Evolutionary conservation across 2,329 filamentous ascomycete species (phyloP).

Genomic region (Aspergillus clavatus): DNA sequence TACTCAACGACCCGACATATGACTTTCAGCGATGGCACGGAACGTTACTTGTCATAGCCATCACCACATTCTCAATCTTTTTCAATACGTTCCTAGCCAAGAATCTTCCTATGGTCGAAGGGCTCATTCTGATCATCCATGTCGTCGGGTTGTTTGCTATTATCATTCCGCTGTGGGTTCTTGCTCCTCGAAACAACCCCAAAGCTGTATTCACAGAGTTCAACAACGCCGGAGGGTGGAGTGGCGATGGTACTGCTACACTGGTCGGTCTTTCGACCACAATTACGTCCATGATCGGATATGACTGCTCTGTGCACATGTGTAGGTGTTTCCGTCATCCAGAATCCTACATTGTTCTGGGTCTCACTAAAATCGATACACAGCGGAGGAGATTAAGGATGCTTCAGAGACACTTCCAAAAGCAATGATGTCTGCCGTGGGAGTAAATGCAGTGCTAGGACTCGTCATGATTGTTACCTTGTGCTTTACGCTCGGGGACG

Average conservation of each 20-base stretch:
- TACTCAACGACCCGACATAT: slow-evolving; percentile 41
- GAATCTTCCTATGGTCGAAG: slow-evolving; percentile 38
- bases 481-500: slow-evolving; percentile 51
- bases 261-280: slow-evolving; percentile 40
- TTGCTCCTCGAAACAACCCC: slow-evolving; percentile 36
- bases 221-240: slow-evolving; percentile 40
- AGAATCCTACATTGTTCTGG: too few species aligned
- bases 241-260: slow-evolving; percentile 32
- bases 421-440: slow-evolving; percentile 47
- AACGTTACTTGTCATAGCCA: slow-evolving; percentile 46
- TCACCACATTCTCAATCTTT: slow-evolving; percentile 38
- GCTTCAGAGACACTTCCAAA: slow-evolving; percentile 49
- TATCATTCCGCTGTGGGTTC: slow-evolving; percentile 41
- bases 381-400: slow-evolving; percentile 42
- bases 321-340: slow-evolving; percentile 26
- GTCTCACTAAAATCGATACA: slow-evolving; percentile 5
- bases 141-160: slow-evolving; percentile 41
- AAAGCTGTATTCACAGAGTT: slow-evolving; percentile 40
- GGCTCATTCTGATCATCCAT: slow-evolving; percentile 40
- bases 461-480: slow-evolving; percentile 55
- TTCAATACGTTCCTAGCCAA: slow-evolving; percentile 42
- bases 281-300: slow-evolving; percentile 40
- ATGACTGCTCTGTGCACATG: slow-evolving; percentile 45
- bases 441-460: slow-evolving; percentile 50
- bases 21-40: slow-evolving; percentile 44